These are phyloP conservation scores for Chrysoporthe austroafricana DNA, from an alignment of 2,329 filamentous ascomycete species.

Conservation along the genomic window DNA sequence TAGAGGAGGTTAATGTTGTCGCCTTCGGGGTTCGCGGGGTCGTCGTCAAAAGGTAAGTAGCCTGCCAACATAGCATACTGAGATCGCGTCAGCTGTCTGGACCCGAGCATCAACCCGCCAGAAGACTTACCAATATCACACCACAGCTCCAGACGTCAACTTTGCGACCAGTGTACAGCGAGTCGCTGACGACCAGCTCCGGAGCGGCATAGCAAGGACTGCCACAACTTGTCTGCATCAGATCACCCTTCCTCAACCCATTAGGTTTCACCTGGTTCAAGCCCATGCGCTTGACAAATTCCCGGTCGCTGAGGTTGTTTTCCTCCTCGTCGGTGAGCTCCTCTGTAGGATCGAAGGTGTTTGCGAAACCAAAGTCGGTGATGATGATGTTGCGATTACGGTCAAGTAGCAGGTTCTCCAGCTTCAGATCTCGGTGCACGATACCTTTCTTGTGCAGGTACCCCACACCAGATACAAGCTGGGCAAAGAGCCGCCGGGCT, in stretches of 20 bases:
- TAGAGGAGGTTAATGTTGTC: slow-evolving; percentile 99
- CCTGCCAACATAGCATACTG: slow-evolving; percentile 99
- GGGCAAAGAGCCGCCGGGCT: slow-evolving; percentile 88
- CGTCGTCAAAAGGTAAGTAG: slow-evolving; percentile 96
- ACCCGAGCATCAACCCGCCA: neutral
- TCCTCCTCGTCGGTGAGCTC: slow-evolving; percentile 91
- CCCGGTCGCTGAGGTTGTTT: slow-evolving; percentile 81
- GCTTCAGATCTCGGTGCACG: slow-evolving; percentile 93
- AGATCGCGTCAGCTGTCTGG: slow-evolving; percentile 24
- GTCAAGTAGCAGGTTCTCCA: slow-evolving; percentile 93
- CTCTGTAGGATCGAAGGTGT: slow-evolving; percentile 90
- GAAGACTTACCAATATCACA: slow-evolving; percentile 83
- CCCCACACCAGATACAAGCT: slow-evolving; percentile 93
- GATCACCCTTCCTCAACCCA: slow-evolving; percentile 81
- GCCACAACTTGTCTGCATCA: slow-evolving; percentile 99
- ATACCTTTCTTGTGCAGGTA: slow-evolving; percentile 99
- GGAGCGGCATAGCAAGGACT: slow-evolving; percentile 98
- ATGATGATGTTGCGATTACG: slow-evolving; percentile 99
- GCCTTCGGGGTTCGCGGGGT: slow-evolving; percentile 96
- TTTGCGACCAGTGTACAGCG: slow-evolving; percentile 94
- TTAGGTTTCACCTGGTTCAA: slow-evolving; percentile 78
- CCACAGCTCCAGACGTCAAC: slow-evolving; percentile 99
- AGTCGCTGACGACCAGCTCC: slow-evolving; percentile 96
- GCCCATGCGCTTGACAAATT: slow-evolving; percentile 85
- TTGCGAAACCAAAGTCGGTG: slow-evolving; percentile 98